A percentile compares a stretch with the other conserved stretches of the same genome.
Evolutionary conservation across 352 stramenopile genomes (phyloP).

Genomic region (Globisporangium radiosum): DNA sequence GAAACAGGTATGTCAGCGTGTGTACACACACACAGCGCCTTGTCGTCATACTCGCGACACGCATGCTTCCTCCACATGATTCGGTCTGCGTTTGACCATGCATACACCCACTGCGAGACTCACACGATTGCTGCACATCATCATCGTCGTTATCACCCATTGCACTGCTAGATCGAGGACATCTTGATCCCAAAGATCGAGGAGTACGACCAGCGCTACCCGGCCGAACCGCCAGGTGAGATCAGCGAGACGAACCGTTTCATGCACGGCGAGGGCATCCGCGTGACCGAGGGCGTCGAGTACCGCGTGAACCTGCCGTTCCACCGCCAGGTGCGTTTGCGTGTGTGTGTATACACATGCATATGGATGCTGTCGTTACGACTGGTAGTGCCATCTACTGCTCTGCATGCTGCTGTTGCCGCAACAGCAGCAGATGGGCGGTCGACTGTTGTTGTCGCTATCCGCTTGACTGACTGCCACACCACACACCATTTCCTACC

Average conservation of each 20-base stretch:
- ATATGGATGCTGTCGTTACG: no score
- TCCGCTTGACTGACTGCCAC: no score
- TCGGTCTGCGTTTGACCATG: neutral
- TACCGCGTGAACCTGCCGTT: slow-evolving; percentile 91
- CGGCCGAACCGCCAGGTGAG: slow-evolving; percentile 24
- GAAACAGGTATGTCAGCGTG: slow-evolving; percentile 32
- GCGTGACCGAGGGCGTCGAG: slow-evolving; percentile 54
- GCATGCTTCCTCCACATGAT: no score
- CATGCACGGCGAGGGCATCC: slow-evolving; percentile 36
- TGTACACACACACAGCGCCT: neutral
- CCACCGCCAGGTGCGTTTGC: slow-evolving; percentile 56
- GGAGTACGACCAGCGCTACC: slow-evolving; percentile 66
- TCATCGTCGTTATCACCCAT: neutral
- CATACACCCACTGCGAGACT: neutral
- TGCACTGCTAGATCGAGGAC: slow-evolving; percentile 32
- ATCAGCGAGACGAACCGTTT: slow-evolving; percentile 61
- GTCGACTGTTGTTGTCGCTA: no score
- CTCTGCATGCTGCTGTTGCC: no score
- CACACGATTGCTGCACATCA: neutral
- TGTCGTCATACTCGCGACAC: no score
- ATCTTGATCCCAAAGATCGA: slow-evolving; percentile 76
- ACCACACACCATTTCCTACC: no score
- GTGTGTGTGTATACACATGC: no score
- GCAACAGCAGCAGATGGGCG: no score
- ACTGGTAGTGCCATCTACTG: no score